Evolutionary conservation across 2,329 filamentous ascomycete species (phyloP).

Genomic region (Coniella vitis): DNA sequence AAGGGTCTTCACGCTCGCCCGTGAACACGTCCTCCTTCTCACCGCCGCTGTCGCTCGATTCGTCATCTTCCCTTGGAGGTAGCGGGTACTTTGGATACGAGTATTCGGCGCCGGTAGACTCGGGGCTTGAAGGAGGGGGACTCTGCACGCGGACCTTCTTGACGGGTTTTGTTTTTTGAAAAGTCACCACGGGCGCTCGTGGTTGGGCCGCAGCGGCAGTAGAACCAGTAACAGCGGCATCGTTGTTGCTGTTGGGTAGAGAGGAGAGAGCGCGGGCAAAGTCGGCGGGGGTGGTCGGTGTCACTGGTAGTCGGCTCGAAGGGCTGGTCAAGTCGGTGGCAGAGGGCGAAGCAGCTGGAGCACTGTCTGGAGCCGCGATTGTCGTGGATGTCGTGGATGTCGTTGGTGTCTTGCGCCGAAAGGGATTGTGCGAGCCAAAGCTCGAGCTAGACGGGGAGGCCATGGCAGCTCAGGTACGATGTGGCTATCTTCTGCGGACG

Average conservation of each 20-base stretch:
- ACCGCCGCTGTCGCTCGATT: constrained; percentile 24
- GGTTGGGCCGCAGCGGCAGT: constrained; percentile 16
- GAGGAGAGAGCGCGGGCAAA: constrained; percentile 12
- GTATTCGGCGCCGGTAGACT: constrained; percentile 35
- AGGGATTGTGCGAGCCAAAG: constrained; percentile 44
- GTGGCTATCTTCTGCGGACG: neutral
- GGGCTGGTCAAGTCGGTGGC: neutral
- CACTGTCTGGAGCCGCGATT: constrained; percentile 20
- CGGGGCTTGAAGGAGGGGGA: constrained; percentile 54
- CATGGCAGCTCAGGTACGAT: constrained; percentile 23
- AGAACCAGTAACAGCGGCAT: neutral
- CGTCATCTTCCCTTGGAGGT: constrained; percentile 24
- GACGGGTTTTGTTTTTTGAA: constrained; percentile 44
- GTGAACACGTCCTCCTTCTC: constrained; percentile 18
- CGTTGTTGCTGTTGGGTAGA: constrained; percentile 5
- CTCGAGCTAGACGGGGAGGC: constrained; percentile 23
- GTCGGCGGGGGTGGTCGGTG: constrained; percentile 16
- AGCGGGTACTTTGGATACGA: constrained; percentile 24
- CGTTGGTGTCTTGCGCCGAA: constrained; percentile 36
- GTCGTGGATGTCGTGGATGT: constrained; percentile 11
- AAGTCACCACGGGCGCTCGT: constrained; percentile 29
- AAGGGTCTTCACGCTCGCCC: constrained; percentile 27
- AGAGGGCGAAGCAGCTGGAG: too few relatives aligned
- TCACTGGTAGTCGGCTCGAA: neutral
- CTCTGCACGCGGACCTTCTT: constrained; percentile 64